phyloP scores from a whole-genome alignment of 164 flowering plant species.

The Pachysandra terminalis region DNA sequence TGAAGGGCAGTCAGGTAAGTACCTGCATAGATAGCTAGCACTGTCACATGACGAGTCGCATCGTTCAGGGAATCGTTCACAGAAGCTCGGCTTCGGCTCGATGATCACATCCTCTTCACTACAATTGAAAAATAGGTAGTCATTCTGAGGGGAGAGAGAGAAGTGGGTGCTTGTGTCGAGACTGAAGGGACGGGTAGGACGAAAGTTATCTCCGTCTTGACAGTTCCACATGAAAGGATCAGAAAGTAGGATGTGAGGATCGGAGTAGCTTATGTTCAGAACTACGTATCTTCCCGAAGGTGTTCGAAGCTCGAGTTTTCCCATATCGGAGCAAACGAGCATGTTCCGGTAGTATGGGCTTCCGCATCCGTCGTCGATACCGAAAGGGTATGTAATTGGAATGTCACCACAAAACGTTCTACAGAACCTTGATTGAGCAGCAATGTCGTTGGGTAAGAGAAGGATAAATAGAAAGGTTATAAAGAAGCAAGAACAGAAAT shows the following conservation, averaged over 20 bases:
- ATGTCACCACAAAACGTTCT: slow-evolving; percentile 67
- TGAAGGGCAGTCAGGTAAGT: slow-evolving; percentile 63
- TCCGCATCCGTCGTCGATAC: slow-evolving; percentile 93
- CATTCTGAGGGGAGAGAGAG: slow-evolving; percentile 61
- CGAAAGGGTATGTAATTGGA: slow-evolving; percentile 83
- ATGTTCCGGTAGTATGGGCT: slow-evolving; percentile 74
- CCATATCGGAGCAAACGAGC: slow-evolving; percentile 52
- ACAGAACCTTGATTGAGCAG: slow-evolving; percentile 50
- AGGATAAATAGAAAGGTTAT: slow-evolving; percentile 8
- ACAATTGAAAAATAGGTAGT: slow-evolving; percentile 89
- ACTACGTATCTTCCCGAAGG: slow-evolving; percentile 83
- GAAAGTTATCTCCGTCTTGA: slow-evolving; percentile 51
- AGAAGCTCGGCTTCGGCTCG: slow-evolving; percentile 67
- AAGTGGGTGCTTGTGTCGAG: slow-evolving; percentile 85
- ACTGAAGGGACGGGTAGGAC: slow-evolving; percentile 73
- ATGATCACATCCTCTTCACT: slow-evolving; percentile 59
- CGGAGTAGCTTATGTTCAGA: slow-evolving; percentile 55
- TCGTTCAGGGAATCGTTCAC: slow-evolving; percentile 71
- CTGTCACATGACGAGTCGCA: slow-evolving; percentile 87
- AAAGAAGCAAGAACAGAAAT: no score
- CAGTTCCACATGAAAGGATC: slow-evolving; percentile 95
- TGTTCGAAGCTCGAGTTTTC: slow-evolving; percentile 61
- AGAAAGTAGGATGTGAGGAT: slow-evolving; percentile 73
- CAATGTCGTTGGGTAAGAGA: slow-evolving; percentile 13
- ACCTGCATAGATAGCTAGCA: slow-evolving; percentile 79